Base-by-base conservation (phyloP, 768 basidiomycete species). In the Suillus fuscotomentosus region DNA sequence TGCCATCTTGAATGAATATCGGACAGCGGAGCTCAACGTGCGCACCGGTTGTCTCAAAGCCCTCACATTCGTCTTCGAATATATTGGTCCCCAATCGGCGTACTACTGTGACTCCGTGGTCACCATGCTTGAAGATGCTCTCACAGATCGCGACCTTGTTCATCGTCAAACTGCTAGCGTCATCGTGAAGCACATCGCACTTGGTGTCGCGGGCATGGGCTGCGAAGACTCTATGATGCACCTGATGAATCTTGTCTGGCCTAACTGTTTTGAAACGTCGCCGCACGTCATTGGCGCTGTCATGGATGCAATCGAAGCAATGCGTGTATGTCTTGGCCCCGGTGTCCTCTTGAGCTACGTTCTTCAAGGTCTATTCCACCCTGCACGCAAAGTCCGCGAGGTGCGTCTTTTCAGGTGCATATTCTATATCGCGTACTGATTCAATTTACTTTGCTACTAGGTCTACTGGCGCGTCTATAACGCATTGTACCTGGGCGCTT, bases 21-120 rank as follows among this genome's bases (percentile, higher is more conserved):
- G 97, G 60, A 99, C 97, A 5, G 95, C 96, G 1, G 97, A 99
- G 73, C 85, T 99, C 67, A 99, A 99, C 77, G 97, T 99, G 56
- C 92, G 97, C 61, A 99, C 97, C 3, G 97, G 97, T 65, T 99
- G 97, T 85, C 83, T 99, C 67, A 99, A 99, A 77, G 97, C 97
- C 1, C 83, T 99, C 22, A 96, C 97, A 1, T 99, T 99, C 83
- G 94, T 99, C 61, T 99, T 99, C 74, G 97, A 99, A 83, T 99
- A 99, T 72, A 96, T 99, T 68, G 97, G 97, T 2, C 93, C 88
- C 56, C 97, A 92, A 80, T 98, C 96, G 60, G 95, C 88, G 17
- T 97, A 97, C 79, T 99, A 99, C 75, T 91, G 90, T 72, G 94
- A 98, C 78, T 97, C 95, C 0, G 95, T 98, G 43, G 93, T 99